Conservation (phyloP, 2,329 filamentous ascomycete species). For the Pestalotiopsis sp. region DNA sequence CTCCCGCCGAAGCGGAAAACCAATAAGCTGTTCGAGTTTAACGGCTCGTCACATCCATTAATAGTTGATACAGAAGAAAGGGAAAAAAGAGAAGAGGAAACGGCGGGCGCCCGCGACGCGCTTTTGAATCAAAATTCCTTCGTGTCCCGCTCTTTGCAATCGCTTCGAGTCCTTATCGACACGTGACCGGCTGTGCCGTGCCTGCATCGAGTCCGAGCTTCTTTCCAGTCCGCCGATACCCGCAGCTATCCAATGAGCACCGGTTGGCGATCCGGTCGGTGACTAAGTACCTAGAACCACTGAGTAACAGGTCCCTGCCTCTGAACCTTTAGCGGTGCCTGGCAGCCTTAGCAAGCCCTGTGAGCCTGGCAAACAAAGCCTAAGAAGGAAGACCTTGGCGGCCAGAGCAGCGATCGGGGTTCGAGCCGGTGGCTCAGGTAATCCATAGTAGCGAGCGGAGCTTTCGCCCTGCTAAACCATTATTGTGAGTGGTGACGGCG, state of each 20-base stretch:
- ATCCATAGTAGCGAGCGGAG: not conserved
- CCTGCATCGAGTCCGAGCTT: not conserved
- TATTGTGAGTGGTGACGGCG: slow-evolving; percentile 1
- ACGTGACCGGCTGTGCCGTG: slow-evolving; percentile 14
- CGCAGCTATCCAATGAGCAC: not conserved
- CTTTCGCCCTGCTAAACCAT: not conserved
- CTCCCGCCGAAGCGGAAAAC: slow-evolving; percentile 55
- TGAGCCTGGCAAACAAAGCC: not conserved
- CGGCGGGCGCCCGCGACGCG: not conserved
- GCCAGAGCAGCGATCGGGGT: not conserved
- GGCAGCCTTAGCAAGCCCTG: not conserved
- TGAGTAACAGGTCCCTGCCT: not conserved
- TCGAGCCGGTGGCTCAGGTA: not conserved
- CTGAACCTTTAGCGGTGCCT: not conserved
- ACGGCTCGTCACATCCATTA: slow-evolving; percentile 78
- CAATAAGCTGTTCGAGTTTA: slow-evolving; percentile 52
- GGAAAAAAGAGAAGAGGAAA: slow-evolving; percentile 27
- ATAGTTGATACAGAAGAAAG: slow-evolving; percentile 71
- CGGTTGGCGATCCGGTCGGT: not conserved
- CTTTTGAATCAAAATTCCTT: not conserved
- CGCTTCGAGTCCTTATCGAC: slow-evolving; percentile 13
- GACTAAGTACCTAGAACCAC: not conserved
- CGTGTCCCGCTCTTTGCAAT: not conserved
- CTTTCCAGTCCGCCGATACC: not conserved
- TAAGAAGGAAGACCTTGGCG: not conserved